These are phyloP conservation scores for Tulasnella sp. DNA, from an alignment of 768 basidiomycete genomes.

Conservation along the genomic window DNA sequence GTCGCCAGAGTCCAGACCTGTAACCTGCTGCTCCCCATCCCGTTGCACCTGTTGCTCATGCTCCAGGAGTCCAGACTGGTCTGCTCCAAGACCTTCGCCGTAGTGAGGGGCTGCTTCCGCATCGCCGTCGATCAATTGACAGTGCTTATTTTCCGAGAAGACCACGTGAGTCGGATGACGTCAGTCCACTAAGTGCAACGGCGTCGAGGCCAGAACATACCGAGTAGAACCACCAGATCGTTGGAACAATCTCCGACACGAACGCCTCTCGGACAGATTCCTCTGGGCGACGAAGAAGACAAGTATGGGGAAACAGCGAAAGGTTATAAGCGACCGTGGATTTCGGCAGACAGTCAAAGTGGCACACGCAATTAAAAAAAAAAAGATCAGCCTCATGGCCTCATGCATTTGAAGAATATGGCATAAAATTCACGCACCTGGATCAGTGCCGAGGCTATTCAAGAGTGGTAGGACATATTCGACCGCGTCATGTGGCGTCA, in stretches of 20 bases:
- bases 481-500: slow-evolving; percentile 78
- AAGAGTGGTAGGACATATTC: slow-evolving; percentile 92
- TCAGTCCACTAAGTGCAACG: background rate
- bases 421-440: slow-evolving; percentile 43
- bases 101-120: slow-evolving; percentile 23
- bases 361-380: slow-evolving; percentile 4
- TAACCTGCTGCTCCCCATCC: background rate
- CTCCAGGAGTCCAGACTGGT: background rate
- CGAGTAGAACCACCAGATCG: slow-evolving; percentile 88
- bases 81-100: background rate
- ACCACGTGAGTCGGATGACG: background rate
- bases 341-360: background rate
- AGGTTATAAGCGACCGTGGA: background rate
- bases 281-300: slow-evolving; percentile 31
- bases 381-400: slow-evolving; percentile 2
- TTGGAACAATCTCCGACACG: slow-evolving; percentile 61
- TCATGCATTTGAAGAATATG: background rate
- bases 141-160: slow-evolving; percentile 26
- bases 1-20: background rate
- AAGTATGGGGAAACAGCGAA: background rate
- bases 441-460: slow-evolving; percentile 71
- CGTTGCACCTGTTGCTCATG: background rate
- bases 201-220: slow-evolving; percentile 18
- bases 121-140: slow-evolving; percentile 51
- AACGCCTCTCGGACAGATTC: slow-evolving; percentile 84